phyloP scores from a whole-genome alignment of 2,329 filamentous ascomycete genomes.

The Stylonectria norvegica region DNA sequence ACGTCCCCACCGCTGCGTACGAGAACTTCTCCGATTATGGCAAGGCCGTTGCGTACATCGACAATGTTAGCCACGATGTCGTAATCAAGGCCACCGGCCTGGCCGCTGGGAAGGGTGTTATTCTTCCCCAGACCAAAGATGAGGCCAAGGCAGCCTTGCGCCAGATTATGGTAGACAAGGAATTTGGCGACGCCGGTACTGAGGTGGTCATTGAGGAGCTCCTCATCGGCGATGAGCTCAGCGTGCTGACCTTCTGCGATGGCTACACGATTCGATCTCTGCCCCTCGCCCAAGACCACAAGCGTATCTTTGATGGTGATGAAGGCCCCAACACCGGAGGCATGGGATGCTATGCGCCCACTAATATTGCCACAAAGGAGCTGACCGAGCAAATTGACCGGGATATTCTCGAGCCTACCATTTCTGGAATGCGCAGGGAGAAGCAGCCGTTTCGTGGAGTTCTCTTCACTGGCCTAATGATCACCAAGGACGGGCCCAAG shows the following conservation, averaged over 20 bases:
- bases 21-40: constrained; percentile 81
- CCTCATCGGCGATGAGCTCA: constrained; percentile 85
- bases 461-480: constrained; percentile 90
- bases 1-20: constrained; percentile 87
- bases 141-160: constrained; percentile 80
- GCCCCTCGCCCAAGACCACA: constrained; percentile 93
- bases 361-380: constrained; percentile 69
- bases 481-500: constrained; percentile 76
- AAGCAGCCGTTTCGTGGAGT: constrained; percentile 70
- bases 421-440: constrained; percentile 83
- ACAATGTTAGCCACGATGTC: constrained; percentile 65
- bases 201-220: constrained; percentile 97
- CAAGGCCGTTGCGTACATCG: constrained; percentile 69
- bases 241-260: constrained; percentile 87
- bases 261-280: constrained; percentile 79
- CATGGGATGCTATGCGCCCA: constrained; percentile 97
- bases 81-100: constrained; percentile 94
- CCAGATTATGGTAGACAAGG: constrained; percentile 84
- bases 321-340: constrained; percentile 91
- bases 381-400: constrained; percentile 75
- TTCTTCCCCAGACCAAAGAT: constrained; percentile 76
- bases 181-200: constrained; percentile 81
- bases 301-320: constrained; percentile 88
- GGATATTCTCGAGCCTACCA: constrained; percentile 82
- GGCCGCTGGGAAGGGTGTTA: constrained; percentile 92